Conservation (phyloP, 2,329 filamentous ascomycete genomes). For the Stachybotrys elegans region DNA sequence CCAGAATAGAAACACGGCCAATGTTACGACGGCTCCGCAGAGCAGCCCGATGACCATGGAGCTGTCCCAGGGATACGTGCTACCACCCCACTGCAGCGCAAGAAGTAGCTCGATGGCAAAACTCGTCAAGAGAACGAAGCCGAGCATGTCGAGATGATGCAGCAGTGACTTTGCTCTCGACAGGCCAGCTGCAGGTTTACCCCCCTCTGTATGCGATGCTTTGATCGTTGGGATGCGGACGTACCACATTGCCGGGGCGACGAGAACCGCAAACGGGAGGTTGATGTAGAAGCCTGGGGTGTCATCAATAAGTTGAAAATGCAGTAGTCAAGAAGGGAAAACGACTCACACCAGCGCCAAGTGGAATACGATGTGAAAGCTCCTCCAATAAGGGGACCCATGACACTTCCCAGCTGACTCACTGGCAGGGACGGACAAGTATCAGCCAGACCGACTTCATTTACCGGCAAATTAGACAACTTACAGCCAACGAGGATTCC, state of each 20-base stretch:
- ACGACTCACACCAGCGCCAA: conserved; percentile 23
- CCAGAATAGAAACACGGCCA: conserved; percentile 25
- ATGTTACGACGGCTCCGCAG: conserved; percentile 5
- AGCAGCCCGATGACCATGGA: conserved; percentile 38
- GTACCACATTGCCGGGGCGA: conserved; percentile 18
- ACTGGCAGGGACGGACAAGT: too few species aligned
- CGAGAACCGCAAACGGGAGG: conserved; percentile 16
- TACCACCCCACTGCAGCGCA: conserved; percentile 40
- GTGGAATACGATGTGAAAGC: conserved; percentile 17
- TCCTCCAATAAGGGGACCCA: conserved; percentile 17
- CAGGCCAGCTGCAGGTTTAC: too few species aligned
- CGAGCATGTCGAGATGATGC: not conserved
- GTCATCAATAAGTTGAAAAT: not conserved
- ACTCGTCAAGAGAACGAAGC: not conserved
- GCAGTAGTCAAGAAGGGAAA: not conserved
- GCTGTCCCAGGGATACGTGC: conserved; percentile 35
- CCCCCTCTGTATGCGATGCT: not conserved
- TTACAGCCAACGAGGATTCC: not conserved
- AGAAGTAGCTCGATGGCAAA: conserved; percentile 20
- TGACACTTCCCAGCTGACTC: conserved; percentile 25
- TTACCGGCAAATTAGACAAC: too few species aligned
- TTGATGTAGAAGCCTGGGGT: conserved; percentile 19
- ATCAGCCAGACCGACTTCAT: too few species aligned
- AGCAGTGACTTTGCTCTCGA: too few species aligned
- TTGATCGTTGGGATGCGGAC: conserved; percentile 2